Percentiles rank a stretch among this genome's conserved stretches.
phyloP scores from a whole-genome alignment of 306 rosid genomes.

The Vigna reflexopilosa region DNA sequence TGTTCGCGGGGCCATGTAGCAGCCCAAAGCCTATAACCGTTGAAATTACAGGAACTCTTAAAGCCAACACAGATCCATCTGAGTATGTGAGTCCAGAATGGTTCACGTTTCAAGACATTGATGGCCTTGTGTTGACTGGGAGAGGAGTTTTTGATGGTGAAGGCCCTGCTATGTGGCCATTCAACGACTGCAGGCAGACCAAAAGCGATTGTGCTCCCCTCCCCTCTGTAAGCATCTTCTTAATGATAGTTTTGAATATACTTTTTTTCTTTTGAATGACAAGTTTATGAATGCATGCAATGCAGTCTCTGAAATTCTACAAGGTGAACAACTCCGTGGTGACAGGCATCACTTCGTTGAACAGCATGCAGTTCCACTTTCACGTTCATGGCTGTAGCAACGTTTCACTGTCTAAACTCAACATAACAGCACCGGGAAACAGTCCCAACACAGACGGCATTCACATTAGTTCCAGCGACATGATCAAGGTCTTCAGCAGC shows the following conservation, averaged over 20 bases:
- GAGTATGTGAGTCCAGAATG: conserved; percentile 62
- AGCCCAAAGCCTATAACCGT: conserved; percentile 56
- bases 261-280: not conserved
- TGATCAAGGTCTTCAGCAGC: conserved; percentile 46
- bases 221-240: conserved; percentile 56
- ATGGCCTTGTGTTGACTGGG: conserved; percentile 58
- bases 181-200: conserved; percentile 38
- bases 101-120: conserved; percentile 55
- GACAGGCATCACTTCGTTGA: conserved; percentile 56
- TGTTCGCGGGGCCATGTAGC: conserved; percentile 74
- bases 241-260: not conserved
- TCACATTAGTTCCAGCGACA: conserved; percentile 50
- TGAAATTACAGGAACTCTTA: conserved; percentile 57
- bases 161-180: conserved; percentile 58
- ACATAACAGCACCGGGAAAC: conserved; percentile 55
- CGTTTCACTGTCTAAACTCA: conserved; percentile 41
- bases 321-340: conserved; percentile 49
- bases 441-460: conserved; percentile 93
- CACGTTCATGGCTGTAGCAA: conserved; percentile 44
- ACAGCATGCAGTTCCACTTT: conserved; percentile 66
- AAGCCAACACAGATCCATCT: conserved; percentile 58
- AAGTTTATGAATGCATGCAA: conserved; percentile 41
- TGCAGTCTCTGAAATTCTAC: conserved; percentile 63
- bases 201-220: conserved; percentile 41
- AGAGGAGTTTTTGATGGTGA: conserved; percentile 74